These are phyloP conservation scores for Nigrospora sphaerica DNA, from an alignment of 2,329 filamentous ascomycete genomes.

Conservation along the genomic window DNA sequence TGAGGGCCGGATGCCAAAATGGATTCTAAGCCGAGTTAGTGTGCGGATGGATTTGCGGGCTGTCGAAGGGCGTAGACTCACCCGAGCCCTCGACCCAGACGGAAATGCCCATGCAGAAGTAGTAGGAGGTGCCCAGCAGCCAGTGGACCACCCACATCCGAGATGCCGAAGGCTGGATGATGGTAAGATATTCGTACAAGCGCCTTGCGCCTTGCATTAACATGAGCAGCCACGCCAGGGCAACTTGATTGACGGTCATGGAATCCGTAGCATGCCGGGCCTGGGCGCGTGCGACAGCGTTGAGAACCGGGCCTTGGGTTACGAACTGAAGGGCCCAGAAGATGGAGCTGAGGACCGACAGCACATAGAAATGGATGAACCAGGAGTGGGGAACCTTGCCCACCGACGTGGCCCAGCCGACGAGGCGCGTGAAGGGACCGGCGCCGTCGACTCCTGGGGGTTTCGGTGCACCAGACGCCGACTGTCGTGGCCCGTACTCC, in stretches of 20 bases:
- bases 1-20: slow-evolving; percentile 16
- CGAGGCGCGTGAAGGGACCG: slow-evolving; percentile 13
- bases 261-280: slow-evolving; percentile 19
- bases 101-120: slow-evolving; percentile 63
- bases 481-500: slow-evolving; percentile 1
- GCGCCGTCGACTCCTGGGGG: not conserved
- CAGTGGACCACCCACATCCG: slow-evolving; percentile 85
- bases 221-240: slow-evolving; percentile 66
- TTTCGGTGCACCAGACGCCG: not conserved
- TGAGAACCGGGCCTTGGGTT: slow-evolving; percentile 45
- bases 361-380: slow-evolving; percentile 82
- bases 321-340: slow-evolving; percentile 68
- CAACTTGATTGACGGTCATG: slow-evolving; percentile 57
- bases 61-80: slow-evolving; percentile 30
- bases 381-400: slow-evolving; percentile 75
- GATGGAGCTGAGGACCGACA: slow-evolving; percentile 60
- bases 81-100: slow-evolving; percentile 80
- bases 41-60: not conserved
- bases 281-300: slow-evolving; percentile 34
- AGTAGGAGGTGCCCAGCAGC: slow-evolving; percentile 71
- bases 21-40: slow-evolving; percentile 17
- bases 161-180: slow-evolving; percentile 61
- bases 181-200: slow-evolving; percentile 63
- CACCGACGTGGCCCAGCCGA: slow-evolving; percentile 28
- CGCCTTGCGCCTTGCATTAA: slow-evolving; percentile 67